Evolutionary conservation across 305 asterid species (phyloP), one percentile per base, ranked within the genome.

Genomic region (Fraxinus greggii): DNA sequence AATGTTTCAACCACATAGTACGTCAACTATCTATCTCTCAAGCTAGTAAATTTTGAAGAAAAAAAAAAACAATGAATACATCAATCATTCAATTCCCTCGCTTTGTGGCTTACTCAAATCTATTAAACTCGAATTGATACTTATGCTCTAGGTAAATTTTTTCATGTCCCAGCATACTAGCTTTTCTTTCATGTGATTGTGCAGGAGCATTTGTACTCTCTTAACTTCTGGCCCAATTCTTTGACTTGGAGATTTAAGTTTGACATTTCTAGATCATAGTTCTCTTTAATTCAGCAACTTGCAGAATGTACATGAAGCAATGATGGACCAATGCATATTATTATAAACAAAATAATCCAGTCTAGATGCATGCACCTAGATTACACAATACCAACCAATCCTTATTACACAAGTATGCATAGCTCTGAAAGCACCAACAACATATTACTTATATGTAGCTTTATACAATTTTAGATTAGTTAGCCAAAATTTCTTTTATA

Each of bases 281-380:
- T 94, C 89, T 81, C 88, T 93, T 93, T 0, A 98, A 92, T 74
- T 90, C 95, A 35, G 98, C 97, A 86, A 91, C 98, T 98, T 94
- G 91, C 48, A 56, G 13, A 79, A 45, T 73, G 67, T 74, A 83
- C 10, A 75, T 70, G 65, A 26, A 45, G 51, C 80, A 67, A 29
- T 61, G 75, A 59, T 10, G 32, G 59, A 17, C 31, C 29, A 61
- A 61, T 61, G 23, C 17, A 48, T 31, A 29, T 13, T 40, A 65
- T 29, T 17, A 40, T 6, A 75, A 40, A 76, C 72, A 15, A 75
- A 8, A 61, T 61, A 21, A 21, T 26, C 29, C 72, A 23, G 0
- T 61, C 72, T 21, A 23, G 17, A 74, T 54, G 9, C 45, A n/a
- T 54, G 38, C 29, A 54, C 15, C 72, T 5, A 61, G 2, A 61